Evolutionary conservation across 1,284 basidiomycete species (phyloP), one percentile per base, ranked within the genome.

Genomic region (Pyrrhoderma lamaoense): DNA sequence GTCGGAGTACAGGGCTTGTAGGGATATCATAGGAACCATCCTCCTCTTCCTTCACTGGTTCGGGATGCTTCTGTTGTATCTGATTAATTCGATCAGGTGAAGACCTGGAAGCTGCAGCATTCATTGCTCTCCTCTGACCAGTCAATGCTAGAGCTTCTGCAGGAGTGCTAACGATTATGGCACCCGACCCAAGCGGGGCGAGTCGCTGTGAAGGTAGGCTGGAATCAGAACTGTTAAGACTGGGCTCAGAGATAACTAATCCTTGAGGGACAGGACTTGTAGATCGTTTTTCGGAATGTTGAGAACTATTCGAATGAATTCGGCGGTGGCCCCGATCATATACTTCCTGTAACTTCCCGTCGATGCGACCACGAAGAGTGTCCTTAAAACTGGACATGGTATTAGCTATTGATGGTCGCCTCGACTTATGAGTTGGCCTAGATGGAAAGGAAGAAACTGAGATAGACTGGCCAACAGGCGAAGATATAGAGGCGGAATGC

Each of bases 131-230:
- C 8, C 37, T 42, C 27, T 36, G n/a, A 4, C 42, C 18, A 31
- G 5, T 5, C n/a, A 53, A 40, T 1, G 40, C 36, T 8, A 89
- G 68, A 27, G 85, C 86, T 47, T 89, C 86, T 55, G 83, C 79
- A 2, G 86, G 85, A 0, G 86, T 89, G 54, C 80, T 72, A 31
- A 89, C 86, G 19, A 89, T 68, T 2, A 71, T 80, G 11, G 85
- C 85, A 35, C 85, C 85, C 8, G 75, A 62, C 14, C 85, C 85
- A 9, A 88, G 72, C 1, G 68, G 62, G 3, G 78, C 79, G n/a
- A 51, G 25, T 14, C 53, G 53, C 13, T 44, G 37, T 5, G 27
- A 5, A 14, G 52, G 50, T 36, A 47, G 52, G 42, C 42, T 48
- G 34, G 47, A 42, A 23, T 36, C 42, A 14, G 52, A 53, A 55